Evolutionary conservation across 345 rosid genomes (phyloP), one percentile per base, ranked within the genome.

Genomic region (Syzygium aqueum): DNA sequence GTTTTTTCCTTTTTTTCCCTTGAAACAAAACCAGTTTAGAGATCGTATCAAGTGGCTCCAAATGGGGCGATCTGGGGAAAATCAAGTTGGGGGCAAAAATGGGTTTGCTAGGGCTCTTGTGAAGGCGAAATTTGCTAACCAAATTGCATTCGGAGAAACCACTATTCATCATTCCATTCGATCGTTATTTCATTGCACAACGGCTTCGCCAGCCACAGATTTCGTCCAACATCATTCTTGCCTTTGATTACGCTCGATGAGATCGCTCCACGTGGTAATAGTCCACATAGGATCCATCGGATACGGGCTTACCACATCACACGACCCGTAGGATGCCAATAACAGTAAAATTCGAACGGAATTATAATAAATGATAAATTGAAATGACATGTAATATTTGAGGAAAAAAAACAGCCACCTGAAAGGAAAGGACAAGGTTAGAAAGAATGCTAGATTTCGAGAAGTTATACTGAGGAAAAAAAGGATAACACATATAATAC

Each of bases 201-300:
- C 3, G 16, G 30, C 30, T 59, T 0, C 6, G 3, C 30, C 0
- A 11, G 17, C 7, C 3, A 15, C 8, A 61, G 46, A 27, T 2
- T 13, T 27, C 4, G 8, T 61, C 67, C 8, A 61, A 61, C 30
- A 13, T n/a, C 8, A 61, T n/a, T 61, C 33, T 59, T 27, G 67
- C 33, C 33, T 3, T 61, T 1, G 8, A 61, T 27, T 27, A 11
- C 6, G 33, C 17, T 61, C 67, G 11, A 61, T 27, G 67, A 13
- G 7, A 13, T 3, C n/a, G 17, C 17, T 61, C 8, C n/a, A 27
- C 8, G 11, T 59, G 67, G 13, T 59, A 3, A 59, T 5, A 5
- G n/a, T n/a, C 16, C 30, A 11, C 6, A 0, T 8, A 0, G n/a
- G 0, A 56, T 22, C 1, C 1, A 56, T 11, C 0, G 4, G 4